Base-by-base conservation (phyloP, 176 grass and related monocot genomes). In the Tuctoria greenei region DNA sequence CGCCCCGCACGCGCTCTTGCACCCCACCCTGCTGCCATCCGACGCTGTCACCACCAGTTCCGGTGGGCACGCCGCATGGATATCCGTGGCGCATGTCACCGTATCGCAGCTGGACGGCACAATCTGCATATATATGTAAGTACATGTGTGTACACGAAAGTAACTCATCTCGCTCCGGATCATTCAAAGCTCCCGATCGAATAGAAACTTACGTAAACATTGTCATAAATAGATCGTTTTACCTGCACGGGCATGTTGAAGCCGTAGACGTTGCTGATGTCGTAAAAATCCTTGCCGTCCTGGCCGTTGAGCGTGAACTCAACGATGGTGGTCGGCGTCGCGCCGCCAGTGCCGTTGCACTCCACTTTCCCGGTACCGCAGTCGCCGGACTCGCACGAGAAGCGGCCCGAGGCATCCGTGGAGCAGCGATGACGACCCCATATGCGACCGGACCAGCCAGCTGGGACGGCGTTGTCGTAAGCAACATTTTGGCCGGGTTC, bases 251-350 rank as follows among this genome's bases (percentile, higher is more conserved):
- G 76, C 51, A 86, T 34, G 36, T 93, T 89, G 86, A 89, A 89
- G 43, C 90, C 90, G 70, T 93, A 83, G 4, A 93, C 86, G 64
- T n/a, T n/a, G n/a, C n/a, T n/a, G n/a, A n/a, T n/a, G n/a, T n/a
- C n/a, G n/a, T n/a, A n/a, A n/a, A n/a, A n/a, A n/a, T n/a, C n/a
- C n/a, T n/a, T n/a, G n/a, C n/a, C n/a, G n/a, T n/a, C n/a, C n/a
- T n/a, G n/a, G 16, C 80, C 83, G 49, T 62, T 44, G 51, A 93
- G 81, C 13, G 86, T 89, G 76, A 93, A 89, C 74, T 93, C 83
- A 3, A 49, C 66, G 7, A 93, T 83, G 28, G 79, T 93, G 43
- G 52, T 17, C 18, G 90, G 90, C n/a, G 80, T 59, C 14, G 1
- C 47, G 18, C 56, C 62, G 10, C 80, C 76, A 5, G 76, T 46